phyloP scores from a whole-genome alignment of 805 yeast genomes.

The Deakozyma indianensis region DNA sequence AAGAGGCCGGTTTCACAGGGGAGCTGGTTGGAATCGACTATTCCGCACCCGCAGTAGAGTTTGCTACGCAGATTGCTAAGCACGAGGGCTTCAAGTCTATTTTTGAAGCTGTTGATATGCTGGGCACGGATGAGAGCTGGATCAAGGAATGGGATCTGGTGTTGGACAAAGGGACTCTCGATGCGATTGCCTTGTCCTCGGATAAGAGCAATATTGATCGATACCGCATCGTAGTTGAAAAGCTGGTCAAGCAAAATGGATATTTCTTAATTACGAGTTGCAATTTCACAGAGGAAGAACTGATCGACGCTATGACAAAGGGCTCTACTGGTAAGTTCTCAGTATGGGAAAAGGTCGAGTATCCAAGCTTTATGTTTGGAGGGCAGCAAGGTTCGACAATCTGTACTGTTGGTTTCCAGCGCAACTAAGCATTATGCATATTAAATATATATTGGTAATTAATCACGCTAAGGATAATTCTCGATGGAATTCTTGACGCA shows the following conservation, averaged over 20 bases:
- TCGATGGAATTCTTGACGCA: constrained; percentile 10
- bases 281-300: constrained; percentile 77
- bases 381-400: constrained; percentile 82
- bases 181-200: constrained; percentile 75
- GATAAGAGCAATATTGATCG: constrained; percentile 24
- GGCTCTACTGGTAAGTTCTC: constrained; percentile 29
- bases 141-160: constrained; percentile 51
- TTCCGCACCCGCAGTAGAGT: constrained; percentile 61
- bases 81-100: constrained; percentile 18
- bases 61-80: constrained; percentile 48
- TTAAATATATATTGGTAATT: too few species aligned
- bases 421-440: neutral
- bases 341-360: constrained; percentile 55
- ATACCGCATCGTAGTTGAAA: constrained; percentile 47
- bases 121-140: constrained; percentile 26
- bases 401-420: constrained; percentile 63
- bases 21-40: constrained; percentile 71
- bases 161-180: constrained; percentile 90
- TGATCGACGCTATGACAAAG: constrained; percentile 31
- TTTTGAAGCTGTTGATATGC: constrained; percentile 61
- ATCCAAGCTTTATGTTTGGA: constrained; percentile 80
- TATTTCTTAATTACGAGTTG: constrained; percentile 75
- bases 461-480: neutral
- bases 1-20: constrained; percentile 46
- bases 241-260: constrained; percentile 42